These are phyloP conservation scores for Gossypium schwendimanii DNA, from an alignment of 441 rosid species.

Conservation along the genomic window DNA sequence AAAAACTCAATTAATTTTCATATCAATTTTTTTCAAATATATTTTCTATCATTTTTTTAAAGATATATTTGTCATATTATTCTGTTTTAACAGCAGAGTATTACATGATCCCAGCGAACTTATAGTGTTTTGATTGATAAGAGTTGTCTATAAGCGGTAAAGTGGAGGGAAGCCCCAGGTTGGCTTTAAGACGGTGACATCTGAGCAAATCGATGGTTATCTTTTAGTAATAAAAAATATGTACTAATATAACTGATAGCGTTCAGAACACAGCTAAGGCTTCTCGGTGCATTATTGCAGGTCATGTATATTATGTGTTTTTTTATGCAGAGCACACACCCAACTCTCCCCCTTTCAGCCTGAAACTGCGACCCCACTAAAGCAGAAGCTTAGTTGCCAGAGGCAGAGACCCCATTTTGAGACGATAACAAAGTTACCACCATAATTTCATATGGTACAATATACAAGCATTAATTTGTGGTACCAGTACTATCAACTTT, in stretches of 20 bases:
- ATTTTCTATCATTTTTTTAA: too few species aligned
- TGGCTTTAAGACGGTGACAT: background rate
- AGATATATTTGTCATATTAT: too few species aligned
- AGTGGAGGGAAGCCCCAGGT: background rate
- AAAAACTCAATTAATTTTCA: too few species aligned
- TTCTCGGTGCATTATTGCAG: slow-evolving; percentile 29
- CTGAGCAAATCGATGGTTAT: background rate
- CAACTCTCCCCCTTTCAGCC: slow-evolving; percentile 8
- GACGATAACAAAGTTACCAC: slow-evolving; percentile 15
- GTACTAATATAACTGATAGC: background rate
- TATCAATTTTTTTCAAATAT: too few species aligned
- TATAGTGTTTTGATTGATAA: too few species aligned
- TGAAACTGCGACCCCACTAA: slow-evolving; percentile 11
- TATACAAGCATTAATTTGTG: slow-evolving; percentile 13
- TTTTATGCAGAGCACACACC: slow-evolving; percentile 4
- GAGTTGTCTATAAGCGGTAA: background rate
- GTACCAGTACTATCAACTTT: background rate
- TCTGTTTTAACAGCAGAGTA: too few species aligned
- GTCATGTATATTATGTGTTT: slow-evolving; percentile 18
- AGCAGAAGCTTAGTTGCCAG: background rate
- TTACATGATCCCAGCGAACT: too few species aligned
- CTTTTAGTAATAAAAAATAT: slow-evolving; percentile 10
- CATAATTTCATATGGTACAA: slow-evolving; percentile 17
- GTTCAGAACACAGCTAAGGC: slow-evolving; percentile 1
- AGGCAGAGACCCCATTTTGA: slow-evolving; percentile 12